Percentiles rank a stretch among this genome's conserved stretches.
phyloP scores from a whole-genome alignment of 2,329 filamentous ascomycete genomes.

The Sclerotinia glacialis region DNA sequence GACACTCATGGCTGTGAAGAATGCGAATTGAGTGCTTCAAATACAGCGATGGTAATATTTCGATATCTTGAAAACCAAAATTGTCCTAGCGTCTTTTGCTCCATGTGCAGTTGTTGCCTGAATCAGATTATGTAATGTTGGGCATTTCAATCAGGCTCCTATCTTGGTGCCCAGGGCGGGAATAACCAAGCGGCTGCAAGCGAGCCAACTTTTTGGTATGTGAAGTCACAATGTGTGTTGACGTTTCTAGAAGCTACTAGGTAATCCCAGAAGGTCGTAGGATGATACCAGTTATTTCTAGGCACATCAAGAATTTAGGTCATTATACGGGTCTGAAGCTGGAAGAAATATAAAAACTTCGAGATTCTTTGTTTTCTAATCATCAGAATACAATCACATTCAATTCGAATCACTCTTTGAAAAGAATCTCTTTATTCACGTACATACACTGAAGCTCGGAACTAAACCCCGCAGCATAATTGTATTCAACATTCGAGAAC shows the following conservation, averaged over 20 bases:
- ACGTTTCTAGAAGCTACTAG: conserved; percentile 21
- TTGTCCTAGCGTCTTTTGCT: conserved; percentile 19
- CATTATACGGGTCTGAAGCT: conserved; percentile 7
- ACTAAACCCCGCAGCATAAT: conserved; percentile 14
- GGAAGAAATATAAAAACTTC: conserved; percentile 14
- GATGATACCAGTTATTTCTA: conserved; percentile 2
- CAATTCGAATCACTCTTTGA: conserved; percentile 8
- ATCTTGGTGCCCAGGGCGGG: background rate
- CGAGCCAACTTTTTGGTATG: conserved; percentile 8
- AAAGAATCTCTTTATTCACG: background rate
- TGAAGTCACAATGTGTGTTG: conserved; percentile 6
- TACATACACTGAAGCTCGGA: background rate
- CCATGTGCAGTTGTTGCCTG: background rate
- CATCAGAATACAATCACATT: conserved; percentile 9
- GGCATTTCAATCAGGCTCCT: conserved; percentile 10
- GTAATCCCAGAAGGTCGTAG: background rate
- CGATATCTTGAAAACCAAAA: conserved; percentile 23
- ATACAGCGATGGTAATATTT: conserved; percentile 10
- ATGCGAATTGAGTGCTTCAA: conserved; percentile 6
- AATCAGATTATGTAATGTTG: background rate
- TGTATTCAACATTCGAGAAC: background rate
- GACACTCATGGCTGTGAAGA: conserved; percentile 28
- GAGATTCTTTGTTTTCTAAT: background rate
- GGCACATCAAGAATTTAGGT: conserved; percentile 17
- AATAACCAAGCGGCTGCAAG: background rate